A percentile compares a stretch with the other conserved stretches of the same genome.
Evolutionary conservation across 495 filamentous ascomycete species (phyloP).

Genomic region (Pyrenula massariospora): DNA sequence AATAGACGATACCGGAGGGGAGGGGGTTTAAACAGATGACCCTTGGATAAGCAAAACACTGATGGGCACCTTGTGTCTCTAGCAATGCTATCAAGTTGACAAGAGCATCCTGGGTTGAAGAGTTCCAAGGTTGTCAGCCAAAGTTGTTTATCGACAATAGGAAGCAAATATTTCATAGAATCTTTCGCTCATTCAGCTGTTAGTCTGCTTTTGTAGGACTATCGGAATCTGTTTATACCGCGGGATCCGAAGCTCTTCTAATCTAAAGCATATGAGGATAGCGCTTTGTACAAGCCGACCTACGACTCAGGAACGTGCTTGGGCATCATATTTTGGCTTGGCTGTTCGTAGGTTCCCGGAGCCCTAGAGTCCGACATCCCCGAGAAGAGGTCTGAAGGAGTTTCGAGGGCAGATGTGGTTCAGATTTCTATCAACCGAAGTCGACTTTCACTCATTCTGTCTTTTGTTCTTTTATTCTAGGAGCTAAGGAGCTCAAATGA

Average conservation of each 20-base stretch:
- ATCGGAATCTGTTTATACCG: neutral
- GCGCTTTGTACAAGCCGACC: neutral
- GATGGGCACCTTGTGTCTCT: neutral
- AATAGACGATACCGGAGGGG: neutral
- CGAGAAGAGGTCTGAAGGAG: conserved; percentile 10
- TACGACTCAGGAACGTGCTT: neutral
- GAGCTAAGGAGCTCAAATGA: neutral
- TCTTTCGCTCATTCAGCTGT: neutral
- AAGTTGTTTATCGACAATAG: neutral
- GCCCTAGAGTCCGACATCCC: neutral
- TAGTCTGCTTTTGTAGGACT: neutral
- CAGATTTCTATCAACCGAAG: conserved; percentile 1
- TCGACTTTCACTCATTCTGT: neutral
- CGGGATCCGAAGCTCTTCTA: neutral
- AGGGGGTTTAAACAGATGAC: neutral
- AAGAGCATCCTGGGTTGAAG: neutral
- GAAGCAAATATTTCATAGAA: neutral
- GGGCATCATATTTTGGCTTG: neutral
- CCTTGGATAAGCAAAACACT: neutral
- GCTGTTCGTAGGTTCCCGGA: neutral
- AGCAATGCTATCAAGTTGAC: neutral
- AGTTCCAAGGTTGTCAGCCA: neutral
- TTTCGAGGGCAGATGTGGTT: conserved; percentile 29
- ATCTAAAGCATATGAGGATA: neutral
- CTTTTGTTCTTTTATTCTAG: neutral